Percentiles rank a stretch among this genome's conserved stretches.
phyloP scores from a whole-genome alignment of 768 basidiomycete species.

The Pulveroboletus frians region DNA sequence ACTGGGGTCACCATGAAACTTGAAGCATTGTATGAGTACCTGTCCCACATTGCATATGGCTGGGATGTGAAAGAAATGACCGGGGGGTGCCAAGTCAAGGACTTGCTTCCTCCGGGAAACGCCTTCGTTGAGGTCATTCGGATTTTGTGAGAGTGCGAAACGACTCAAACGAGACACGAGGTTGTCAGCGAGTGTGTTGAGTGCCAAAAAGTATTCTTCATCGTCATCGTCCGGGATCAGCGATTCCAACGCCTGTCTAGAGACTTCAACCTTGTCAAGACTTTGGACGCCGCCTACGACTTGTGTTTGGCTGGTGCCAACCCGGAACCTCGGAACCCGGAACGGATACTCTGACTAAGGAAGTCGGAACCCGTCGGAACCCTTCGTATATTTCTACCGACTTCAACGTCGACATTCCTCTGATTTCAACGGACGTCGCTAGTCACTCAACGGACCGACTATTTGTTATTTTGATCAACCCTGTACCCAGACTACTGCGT shows the following conservation, averaged over 20 bases:
- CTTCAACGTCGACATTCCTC: too few species aligned
- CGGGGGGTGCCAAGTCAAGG: conserved; percentile 20
- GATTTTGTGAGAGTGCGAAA: conserved; percentile 20
- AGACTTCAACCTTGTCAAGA: conserved; percentile 7
- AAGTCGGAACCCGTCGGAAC: too few species aligned
- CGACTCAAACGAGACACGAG: conserved; percentile 20
- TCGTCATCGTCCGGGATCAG: conserved; percentile 6
- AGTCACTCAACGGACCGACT: too few species aligned
- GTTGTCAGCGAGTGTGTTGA: conserved; percentile 5
- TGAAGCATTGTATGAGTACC: conserved; percentile 19
- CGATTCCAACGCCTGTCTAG: conserved; percentile 9
- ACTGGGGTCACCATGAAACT: conserved; percentile 10
- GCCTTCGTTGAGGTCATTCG: conserved; percentile 24
- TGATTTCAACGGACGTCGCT: too few species aligned
- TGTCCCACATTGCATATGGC: conserved; percentile 17
- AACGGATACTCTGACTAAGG: too few species aligned
- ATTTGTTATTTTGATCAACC: too few species aligned
- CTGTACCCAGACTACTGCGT: too few species aligned
- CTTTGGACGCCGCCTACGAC: not conserved
- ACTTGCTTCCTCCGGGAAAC: conserved; percentile 14
- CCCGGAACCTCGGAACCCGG: too few species aligned
- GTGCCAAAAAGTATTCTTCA: conserved; percentile 4
- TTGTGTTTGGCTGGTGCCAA: not conserved
- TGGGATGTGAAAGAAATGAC: conserved; percentile 12
- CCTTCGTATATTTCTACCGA: too few species aligned